These are phyloP conservation scores for Cytospora piceicola DNA, from an alignment of 2,329 filamentous ascomycete genomes.

Conservation along the genomic window DNA sequence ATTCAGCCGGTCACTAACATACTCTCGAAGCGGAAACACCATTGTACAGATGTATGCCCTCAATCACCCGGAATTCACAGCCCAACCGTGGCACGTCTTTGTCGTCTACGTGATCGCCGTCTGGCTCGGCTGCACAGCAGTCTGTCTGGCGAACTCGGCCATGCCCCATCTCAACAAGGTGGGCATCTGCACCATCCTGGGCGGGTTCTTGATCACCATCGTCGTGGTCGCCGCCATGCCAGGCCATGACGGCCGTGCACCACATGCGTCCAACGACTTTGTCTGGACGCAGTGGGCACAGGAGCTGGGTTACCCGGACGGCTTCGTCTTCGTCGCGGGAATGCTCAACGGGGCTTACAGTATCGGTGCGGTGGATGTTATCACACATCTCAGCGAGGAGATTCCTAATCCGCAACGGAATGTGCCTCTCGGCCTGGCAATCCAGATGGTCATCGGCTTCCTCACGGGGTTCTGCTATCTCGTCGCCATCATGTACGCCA, in stretches of 20 bases:
- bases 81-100: conserved; percentile 49
- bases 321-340: conserved; percentile 47
- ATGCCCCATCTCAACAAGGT: conserved; percentile 58
- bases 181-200: conserved; percentile 53
- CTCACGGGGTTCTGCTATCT: conserved; percentile 57
- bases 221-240: conserved; percentile 60
- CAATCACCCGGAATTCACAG: conserved; percentile 44
- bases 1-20: not conserved
- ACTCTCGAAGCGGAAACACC: conserved; percentile 39
- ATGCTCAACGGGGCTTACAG: conserved; percentile 70
- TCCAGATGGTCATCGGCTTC: conserved; percentile 56
- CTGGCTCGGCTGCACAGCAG: conserved; percentile 44
- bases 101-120: conserved; percentile 46
- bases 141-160: conserved; percentile 59
- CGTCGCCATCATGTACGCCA: conserved; percentile 60
- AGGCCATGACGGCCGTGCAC: conserved; percentile 37
- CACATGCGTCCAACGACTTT: conserved; percentile 42
- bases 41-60: conserved; percentile 49
- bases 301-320: conserved; percentile 45
- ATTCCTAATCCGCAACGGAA: conserved; percentile 57
- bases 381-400: conserved; percentile 68
- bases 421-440: conserved; percentile 56
- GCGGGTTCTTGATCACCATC: conserved; percentile 58
- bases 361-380: conserved; percentile 68
- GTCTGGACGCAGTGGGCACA: conserved; percentile 48